Evolutionary conservation across 108 stramenopile genomes (phyloP), one percentile per base, ranked within the genome.

Genomic region (Nitzschia inconspicua): DNA sequence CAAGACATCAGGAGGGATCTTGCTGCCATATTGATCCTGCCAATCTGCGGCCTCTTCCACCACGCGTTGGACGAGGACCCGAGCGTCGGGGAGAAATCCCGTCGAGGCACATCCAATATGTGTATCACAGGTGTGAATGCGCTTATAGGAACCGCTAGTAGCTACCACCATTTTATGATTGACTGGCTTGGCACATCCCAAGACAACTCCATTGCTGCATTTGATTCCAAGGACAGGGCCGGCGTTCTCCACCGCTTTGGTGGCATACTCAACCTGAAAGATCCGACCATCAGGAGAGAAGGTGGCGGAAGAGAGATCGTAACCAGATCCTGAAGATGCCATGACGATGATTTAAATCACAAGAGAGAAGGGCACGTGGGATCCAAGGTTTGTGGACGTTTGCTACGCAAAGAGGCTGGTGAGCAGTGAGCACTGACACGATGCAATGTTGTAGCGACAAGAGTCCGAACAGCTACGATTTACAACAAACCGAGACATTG

Each of bases 221-320:
- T 84, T 77, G 44, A 99, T 84, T 11, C 99, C 99, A 30, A 99
- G 72, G 20, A 92, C 86, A 7, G 98, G 96, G n/a, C 94, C 94
- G 35, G 84, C 82, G 59, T 88, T 83, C 48, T 93, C 94, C 62
- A 95, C 95, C 6, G 95, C 94, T 57, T 95, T 95, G 54, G 75
- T 65, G 53, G 96, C 96, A 63, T 96, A 97, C 71, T 96, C 96
- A 27, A 97, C 82, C 68, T 96, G 95, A 59, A 98, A 98, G 49
- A 99, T 95, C 26, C 95, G 88, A 22, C 99, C 99, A 66, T 99
- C 99, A 26, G 99, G 98, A 31, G 93, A 95, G 84, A 97, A 97
- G 39, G 95, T 96, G 20, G 95, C 91, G 30, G 93, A 77, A 42
- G 95, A 96, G 52, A 98, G 85, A 66, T 98, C 97, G 79, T 98